Percentiles rank a stretch among this genome's conserved stretches.
Conservation (phyloP, 129 eudicot genomes). For the Centaurea solstitialis region DNA sequence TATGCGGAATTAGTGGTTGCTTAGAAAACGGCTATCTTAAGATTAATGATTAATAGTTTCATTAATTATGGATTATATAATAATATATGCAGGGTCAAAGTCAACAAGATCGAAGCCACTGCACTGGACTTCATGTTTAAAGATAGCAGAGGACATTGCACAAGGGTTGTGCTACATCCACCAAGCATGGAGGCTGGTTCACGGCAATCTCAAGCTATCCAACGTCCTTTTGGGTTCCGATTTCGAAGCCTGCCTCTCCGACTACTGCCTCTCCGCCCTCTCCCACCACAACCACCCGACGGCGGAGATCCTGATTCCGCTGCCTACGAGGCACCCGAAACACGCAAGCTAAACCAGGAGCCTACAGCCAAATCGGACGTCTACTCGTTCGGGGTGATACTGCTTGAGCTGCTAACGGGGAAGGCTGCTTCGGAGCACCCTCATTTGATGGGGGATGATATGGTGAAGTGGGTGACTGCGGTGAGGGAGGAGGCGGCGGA, state of each 20-base stretch:
- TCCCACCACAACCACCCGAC: constrained; percentile 15
- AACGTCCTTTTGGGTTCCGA: constrained; percentile 86
- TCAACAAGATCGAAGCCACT: constrained; percentile 87
- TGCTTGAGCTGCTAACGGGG: constrained; percentile 77
- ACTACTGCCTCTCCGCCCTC: constrained; percentile 73
- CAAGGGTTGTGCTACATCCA: constrained; percentile 94
- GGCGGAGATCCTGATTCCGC: constrained; percentile 41
- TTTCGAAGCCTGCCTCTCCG: constrained; percentile 89
- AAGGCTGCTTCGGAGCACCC: constrained; percentile 76
- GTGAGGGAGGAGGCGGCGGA: constrained; percentile 58
- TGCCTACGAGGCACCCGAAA: constrained; percentile 76
- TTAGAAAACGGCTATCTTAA: no score
- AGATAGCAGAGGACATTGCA: constrained; percentile 86
- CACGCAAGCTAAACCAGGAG: constrained; percentile 46
- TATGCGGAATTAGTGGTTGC: no score
- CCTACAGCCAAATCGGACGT: constrained; percentile 79
- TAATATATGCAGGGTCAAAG: constrained; percentile 60
- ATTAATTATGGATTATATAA: no score
- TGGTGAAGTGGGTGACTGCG: constrained; percentile 65
- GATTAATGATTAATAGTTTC: no score
- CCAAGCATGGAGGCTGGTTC: constrained; percentile 97
- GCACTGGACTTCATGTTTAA: constrained; percentile 93
- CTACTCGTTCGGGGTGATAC: constrained; percentile 75
- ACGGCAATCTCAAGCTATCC: constrained; percentile 84
- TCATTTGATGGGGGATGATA: constrained; percentile 52